Base-by-base conservation (phyloP, 2,329 filamentous ascomycete genomes). In the Daldinia sp. region DNA sequence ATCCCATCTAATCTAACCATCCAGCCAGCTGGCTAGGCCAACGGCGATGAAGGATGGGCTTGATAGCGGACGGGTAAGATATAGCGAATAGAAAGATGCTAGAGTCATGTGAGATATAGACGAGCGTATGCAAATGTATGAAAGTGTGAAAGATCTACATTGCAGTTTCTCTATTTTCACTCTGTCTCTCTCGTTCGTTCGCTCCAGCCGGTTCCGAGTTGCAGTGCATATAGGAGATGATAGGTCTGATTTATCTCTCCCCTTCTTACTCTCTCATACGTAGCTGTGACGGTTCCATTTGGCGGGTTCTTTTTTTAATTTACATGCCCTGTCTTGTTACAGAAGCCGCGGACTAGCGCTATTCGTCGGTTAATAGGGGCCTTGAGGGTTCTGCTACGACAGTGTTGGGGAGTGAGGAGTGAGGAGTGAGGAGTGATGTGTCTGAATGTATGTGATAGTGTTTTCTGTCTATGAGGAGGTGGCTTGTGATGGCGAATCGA, bases 91-190 rank as follows among this genome's bases (percentile, higher is more conserved):
- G 27, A 13, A 32, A 50, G 15, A 50, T 30, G 29, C 47, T 32
- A 27, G 30, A 50, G 47, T 34, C 27, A 50, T 50, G 47, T 34
- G 30, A 50, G 47, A 21, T 45, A 23, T 25, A 25, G 41, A 19
- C 23, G 41, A 35, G 21, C 32, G 19, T 34, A 10, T 35, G 32
- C 4, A 19, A 32, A 50, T 51, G 35, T 48, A 35, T 35, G 15
- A 29, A 41, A 48, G 32, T 25, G 37, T 47, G 30, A 43, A 55
- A 37, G 61, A 59, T 63, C 61, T 59, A 52, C 61, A 35, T 43
- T 52, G 56, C 32, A 37, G 43, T 48, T 23, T 19, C 30, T 37
- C 54, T 39, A 4, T 15, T 15, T 27, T 27, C 21, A n/a, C n/a
- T n/a, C n/a, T n/a, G n/a, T n/a, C n/a, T n/a, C n/a, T 11, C 29